Base-by-base conservation (phyloP, 2,329 filamentous ascomycete species). In the Didymellaceae sp. region DNA sequence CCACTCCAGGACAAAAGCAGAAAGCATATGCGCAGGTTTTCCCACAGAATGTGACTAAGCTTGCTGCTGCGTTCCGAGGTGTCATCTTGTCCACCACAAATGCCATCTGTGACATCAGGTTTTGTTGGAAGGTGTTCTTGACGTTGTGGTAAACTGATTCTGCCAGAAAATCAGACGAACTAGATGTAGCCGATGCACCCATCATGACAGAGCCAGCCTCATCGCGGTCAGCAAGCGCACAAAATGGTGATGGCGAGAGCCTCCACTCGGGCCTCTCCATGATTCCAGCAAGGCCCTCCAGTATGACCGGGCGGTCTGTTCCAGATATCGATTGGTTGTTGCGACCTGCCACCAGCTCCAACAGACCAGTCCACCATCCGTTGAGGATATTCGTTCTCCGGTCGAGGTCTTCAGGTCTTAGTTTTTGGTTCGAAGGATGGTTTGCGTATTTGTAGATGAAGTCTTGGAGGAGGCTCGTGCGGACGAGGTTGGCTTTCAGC, bases 211-310 rank as follows among this genome's bases (percentile, higher is more conserved):
- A 71, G 2, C 70, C 63, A 30, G 74, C 72, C 39, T 77, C 71
- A 24, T 72, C 78, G 37, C 85, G 83, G 32, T 86, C 82, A 10
- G 74, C 76, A 21, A 89, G 72, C 0, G 87, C 83, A 49, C 84
- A 82, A 65, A 89, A 87, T 16, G 81, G 83, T 4, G 85, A 85
- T 0, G 88, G 88, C 20, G 86, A 82, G 44, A 88, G 80, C 55
- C 90, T 85, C 92, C 92, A 97, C 75, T 97, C 92, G 0, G 88
- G 86, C 37, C 92, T 84, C 73, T 88, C 88, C 91, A 96, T 96
- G 67, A 97, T 85, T 44, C 88, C 84, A 39, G 87, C 86, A 17
- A 89, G 82, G 5, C 86, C 88, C 66, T 96, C 91, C 24, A 96
- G 81, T 33, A 96, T 84, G 2, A 86, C 82, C 0, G 91, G 90